Evolutionary conservation across 2,329 filamentous ascomycete genomes (phyloP), one percentile per base, ranked within the genome.

Genomic region (Tolypocladium capitatum): DNA sequence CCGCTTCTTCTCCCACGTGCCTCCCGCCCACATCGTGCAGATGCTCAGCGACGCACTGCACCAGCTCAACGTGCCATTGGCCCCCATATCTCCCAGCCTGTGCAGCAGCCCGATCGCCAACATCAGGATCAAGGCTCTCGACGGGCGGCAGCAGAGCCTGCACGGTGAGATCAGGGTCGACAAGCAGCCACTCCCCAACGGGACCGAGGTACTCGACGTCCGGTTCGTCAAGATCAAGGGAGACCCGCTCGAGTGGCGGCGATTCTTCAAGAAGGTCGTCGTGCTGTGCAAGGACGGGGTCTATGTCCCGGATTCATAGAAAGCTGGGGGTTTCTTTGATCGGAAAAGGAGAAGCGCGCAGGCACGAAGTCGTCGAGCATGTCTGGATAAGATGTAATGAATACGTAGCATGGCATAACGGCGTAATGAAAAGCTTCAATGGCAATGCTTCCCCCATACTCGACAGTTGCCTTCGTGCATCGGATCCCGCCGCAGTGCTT

Each of bases 181-280:
- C 60, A 77, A 70, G 65, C 78, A 78, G 60, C 62, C 66, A 38
- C 73, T 83, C 53, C 76, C 69, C 1, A 71, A 73, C 47, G 69
- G 69, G 10, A 68, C 67, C 54, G 83, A 85, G 51, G 66, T 91
- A 31, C 74, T 90, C 24, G 90, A 96, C 63, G 86, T 96, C 28
- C 77, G 88, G 46, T 97, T 98, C 62, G 78, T 94, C 55, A 98
- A 98, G 69, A 76, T 86, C 47, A 96, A 95, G 69, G 92, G 92
- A 6, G 92, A 98, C 69, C 92, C 92, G 5, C 68, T 98, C 45
- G 91, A 97, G 69, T 98, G 94, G 92, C 79, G 92, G 51, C 74
- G 92, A 32, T 88, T 98, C 63, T 98, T 98, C 73, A 98, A 98
- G 69, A 90, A 88, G 65, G 78, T 96, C n/a, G 86, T 86, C 30